A percentile compares a stretch with the other conserved stretches of the same genome.
Evolutionary conservation across 495 filamentous ascomycete species (phyloP).

Genomic region (Penicillium tannophilum): DNA sequence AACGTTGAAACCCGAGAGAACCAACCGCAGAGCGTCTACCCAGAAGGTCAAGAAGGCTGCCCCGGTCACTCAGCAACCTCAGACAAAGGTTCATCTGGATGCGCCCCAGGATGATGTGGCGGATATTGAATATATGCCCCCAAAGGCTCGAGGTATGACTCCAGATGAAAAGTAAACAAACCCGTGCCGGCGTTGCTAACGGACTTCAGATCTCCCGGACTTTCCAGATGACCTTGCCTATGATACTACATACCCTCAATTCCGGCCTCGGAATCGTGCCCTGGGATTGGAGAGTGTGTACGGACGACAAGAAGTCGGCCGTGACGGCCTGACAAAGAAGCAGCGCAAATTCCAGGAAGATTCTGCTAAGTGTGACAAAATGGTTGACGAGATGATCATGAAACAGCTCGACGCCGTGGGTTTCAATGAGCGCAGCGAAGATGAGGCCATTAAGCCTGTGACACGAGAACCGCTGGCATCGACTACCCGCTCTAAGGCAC

Average conservation of each 20-base stretch:
- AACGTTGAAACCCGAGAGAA: constrained; percentile 49
- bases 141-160: constrained; percentile 56
- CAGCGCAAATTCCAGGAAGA: constrained; percentile 64
- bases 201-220: constrained; percentile 64
- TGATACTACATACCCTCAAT: constrained; percentile 53
- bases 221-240: constrained; percentile 74
- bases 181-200: constrained; percentile 43
- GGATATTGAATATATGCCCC: constrained; percentile 78
- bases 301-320: constrained; percentile 64
- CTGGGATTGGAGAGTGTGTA: constrained; percentile 61
- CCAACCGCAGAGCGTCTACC: constrained; percentile 51
- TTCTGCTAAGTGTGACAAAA: constrained; percentile 39
- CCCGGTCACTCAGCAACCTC: constrained; percentile 38
- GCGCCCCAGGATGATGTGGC: constrained; percentile 61
- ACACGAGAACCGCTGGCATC: constrained; percentile 20
- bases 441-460: constrained; percentile 23
- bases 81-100: constrained; percentile 33
- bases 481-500: constrained; percentile 28
- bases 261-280: constrained; percentile 66
- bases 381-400: constrained; percentile 62
- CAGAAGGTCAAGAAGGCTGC: constrained; percentile 51
- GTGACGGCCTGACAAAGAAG: constrained; percentile 64
- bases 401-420: constrained; percentile 60
- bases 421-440: constrained; percentile 48
- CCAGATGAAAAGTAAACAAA: not conserved